A percentile compares a stretch with the other conserved stretches of the same genome.
These are phyloP conservation scores for Mortierella polycephala DNA, from an alignment of 371 early-diverging fungal genomes.

Conservation along the genomic window DNA sequence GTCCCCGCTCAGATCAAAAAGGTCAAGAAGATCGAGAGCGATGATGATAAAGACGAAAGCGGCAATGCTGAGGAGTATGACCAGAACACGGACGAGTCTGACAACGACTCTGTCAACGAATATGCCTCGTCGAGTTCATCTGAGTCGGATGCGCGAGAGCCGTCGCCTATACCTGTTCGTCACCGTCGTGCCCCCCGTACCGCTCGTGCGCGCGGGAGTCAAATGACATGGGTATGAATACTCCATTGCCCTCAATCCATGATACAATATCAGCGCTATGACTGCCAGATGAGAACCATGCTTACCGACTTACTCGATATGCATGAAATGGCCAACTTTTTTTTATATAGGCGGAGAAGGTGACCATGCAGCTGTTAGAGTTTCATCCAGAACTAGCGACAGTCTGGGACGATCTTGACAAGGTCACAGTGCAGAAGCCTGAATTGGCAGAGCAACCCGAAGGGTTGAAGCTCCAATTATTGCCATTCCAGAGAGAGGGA, in stretches of 20 bases:
- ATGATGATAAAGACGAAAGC: slow-evolving; percentile 28
- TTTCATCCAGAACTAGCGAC: slow-evolving; percentile 71
- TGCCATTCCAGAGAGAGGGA: slow-evolving; percentile 93
- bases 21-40: slow-evolving; percentile 26
- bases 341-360: slow-evolving; percentile 26
- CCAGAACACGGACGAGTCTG: slow-evolving; percentile 3
- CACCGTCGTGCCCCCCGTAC: slow-evolving; percentile 5
- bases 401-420: slow-evolving; percentile 79
- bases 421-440: slow-evolving; percentile 46
- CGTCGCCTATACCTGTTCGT: not conserved
- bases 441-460: slow-evolving; percentile 75
- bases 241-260: too few species aligned
- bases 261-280: too few species aligned
- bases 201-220: not conserved
- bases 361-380: slow-evolving; percentile 39
- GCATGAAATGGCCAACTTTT: too few species aligned
- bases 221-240: slow-evolving; percentile 21
- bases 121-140: slow-evolving; percentile 11
- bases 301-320: too few species aligned
- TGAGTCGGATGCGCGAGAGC: slow-evolving; percentile 1
- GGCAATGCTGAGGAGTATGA: slow-evolving; percentile 1
- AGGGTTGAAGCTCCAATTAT: slow-evolving; percentile 75
- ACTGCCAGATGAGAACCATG: too few species aligned
- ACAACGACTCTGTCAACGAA: slow-evolving; percentile 5
- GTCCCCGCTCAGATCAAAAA: not conserved